A percentile compares a stretch with the other conserved stretches of the same genome.
phyloP scores from a whole-genome alignment of 129 eudicot genomes.

The Gnaphalium uliginosum region DNA sequence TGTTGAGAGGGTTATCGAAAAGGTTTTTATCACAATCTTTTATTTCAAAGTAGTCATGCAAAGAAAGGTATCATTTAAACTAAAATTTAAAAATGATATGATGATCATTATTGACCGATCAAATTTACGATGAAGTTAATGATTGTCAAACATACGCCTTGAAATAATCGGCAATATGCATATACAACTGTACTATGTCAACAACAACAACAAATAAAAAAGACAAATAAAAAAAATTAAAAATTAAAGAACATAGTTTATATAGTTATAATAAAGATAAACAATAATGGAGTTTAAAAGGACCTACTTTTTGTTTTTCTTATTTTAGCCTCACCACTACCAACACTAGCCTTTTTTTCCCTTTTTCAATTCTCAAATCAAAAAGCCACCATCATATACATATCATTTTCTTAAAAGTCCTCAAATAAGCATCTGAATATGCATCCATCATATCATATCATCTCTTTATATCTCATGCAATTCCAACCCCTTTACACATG shows the following conservation, averaged over 20 bases:
- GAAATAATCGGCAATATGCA: neutral
- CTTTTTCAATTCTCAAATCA: conserved; percentile 34
- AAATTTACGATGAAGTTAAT: neutral
- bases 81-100: too few relatives aligned
- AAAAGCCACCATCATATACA: conserved; percentile 29
- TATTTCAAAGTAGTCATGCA: too few relatives aligned
- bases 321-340: conserved; percentile 64
- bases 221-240: too few relatives aligned
- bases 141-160: neutral
- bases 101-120: too few relatives aligned
- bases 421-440: conserved; percentile 51
- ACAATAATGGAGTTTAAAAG: conserved; percentile 67
- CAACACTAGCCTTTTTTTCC: conserved; percentile 24
- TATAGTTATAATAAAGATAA: too few relatives aligned
- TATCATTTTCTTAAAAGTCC: conserved; percentile 39
- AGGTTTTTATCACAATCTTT: too few relatives aligned
- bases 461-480: conserved; percentile 23
- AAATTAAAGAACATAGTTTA: too few relatives aligned
- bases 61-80: too few relatives aligned
- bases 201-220: neutral
- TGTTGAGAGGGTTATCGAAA: too few relatives aligned
- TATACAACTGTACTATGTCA: neutral
- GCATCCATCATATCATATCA: conserved; percentile 56
- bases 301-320: conserved; percentile 19
- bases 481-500: conserved; percentile 17